Evolutionary conservation across 1,284 basidiomycete genomes (phyloP).

Genomic region (Porodaedalea pini): DNA sequence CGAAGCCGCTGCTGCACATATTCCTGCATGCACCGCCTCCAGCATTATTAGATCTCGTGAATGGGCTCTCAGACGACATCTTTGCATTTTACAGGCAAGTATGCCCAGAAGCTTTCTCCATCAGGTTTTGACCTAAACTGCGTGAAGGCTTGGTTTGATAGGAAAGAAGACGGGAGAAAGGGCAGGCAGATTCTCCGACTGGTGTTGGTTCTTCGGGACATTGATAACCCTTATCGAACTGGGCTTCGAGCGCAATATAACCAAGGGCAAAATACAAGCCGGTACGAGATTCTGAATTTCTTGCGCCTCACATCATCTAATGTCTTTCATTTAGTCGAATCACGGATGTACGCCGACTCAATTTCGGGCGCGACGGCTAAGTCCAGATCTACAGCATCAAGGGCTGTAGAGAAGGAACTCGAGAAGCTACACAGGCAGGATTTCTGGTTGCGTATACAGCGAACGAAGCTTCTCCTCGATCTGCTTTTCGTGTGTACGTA

Average conservation of each 20-base stretch:
- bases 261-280: conserved; percentile 41
- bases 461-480: conserved; percentile 73
- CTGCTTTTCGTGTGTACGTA: conserved; percentile 79
- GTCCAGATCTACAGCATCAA: conserved; percentile 55
- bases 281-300: conserved; percentile 51
- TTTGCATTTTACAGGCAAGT: conserved; percentile 54
- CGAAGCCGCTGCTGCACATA: conserved; percentile 56
- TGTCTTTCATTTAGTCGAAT: conserved; percentile 50
- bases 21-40: conserved; percentile 77
- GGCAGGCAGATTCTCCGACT: conserved; percentile 70
- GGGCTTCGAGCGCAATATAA: conserved; percentile 66
- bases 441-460: conserved; percentile 68
- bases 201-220: conserved; percentile 78
- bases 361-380: conserved; percentile 68
- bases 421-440: conserved; percentile 60
- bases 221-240: conserved; percentile 78
- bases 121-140: background rate
- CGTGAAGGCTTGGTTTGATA: conserved; percentile 51
- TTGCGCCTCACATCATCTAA: conserved; percentile 15
- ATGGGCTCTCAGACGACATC: conserved; percentile 71
- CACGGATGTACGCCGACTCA: conserved; percentile 67
- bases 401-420: conserved; percentile 69
- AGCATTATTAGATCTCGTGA: conserved; percentile 71
- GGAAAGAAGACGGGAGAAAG: conserved; percentile 59
- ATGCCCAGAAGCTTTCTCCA: background rate